Evolutionary conservation across 2,329 filamentous ascomycete genomes (phyloP).

Genomic region (Lachnellula hyalina): DNA sequence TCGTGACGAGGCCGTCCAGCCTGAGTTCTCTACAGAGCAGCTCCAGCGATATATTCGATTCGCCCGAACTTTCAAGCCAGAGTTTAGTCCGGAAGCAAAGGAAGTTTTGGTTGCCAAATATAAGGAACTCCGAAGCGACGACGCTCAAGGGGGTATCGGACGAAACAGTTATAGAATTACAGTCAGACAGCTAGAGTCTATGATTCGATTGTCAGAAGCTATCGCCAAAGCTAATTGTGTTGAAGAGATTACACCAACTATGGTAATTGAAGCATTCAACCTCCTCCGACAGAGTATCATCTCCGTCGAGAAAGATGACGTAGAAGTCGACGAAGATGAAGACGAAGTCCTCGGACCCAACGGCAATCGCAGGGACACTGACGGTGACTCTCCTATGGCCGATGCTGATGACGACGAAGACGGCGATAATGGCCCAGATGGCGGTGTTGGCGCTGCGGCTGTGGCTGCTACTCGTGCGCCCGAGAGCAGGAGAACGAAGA

Average conservation of each 20-base stretch:
- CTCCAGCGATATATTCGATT: conserved; percentile 97
- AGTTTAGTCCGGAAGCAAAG: conserved; percentile 85
- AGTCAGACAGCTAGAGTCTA: conserved; percentile 87
- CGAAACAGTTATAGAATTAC: conserved; percentile 97
- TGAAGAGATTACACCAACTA: conserved; percentile 75
- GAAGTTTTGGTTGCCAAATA: conserved; percentile 83
- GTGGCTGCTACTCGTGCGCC: conserved; percentile 23
- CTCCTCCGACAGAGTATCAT: conserved; percentile 93
- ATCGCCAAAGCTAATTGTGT: conserved; percentile 98
- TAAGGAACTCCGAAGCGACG: conserved; percentile 89
- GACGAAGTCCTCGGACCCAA: conserved; percentile 45
- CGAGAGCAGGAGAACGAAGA: conserved; percentile 63
- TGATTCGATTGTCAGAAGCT: conserved; percentile 95
- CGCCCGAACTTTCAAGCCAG: conserved; percentile 86
- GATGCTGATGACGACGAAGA: conserved; percentile 44
- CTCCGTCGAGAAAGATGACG: conserved; percentile 93
- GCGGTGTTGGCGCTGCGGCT: conserved; percentile 21
- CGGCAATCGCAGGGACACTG: conserved; percentile 37
- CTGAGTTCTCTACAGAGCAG: conserved; percentile 94
- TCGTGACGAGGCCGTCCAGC: conserved; percentile 83
- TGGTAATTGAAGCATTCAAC: conserved; percentile 89
- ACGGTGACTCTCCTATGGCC: conserved; percentile 49
- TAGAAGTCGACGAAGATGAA: conserved; percentile 83
- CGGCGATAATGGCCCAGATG: conserved; percentile 31
- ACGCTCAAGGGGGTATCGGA: conserved; percentile 88